Evolutionary conservation across 495 filamentous ascomycete genomes (phyloP).

Genomic region (Trichodelitschia bisporula): DNA sequence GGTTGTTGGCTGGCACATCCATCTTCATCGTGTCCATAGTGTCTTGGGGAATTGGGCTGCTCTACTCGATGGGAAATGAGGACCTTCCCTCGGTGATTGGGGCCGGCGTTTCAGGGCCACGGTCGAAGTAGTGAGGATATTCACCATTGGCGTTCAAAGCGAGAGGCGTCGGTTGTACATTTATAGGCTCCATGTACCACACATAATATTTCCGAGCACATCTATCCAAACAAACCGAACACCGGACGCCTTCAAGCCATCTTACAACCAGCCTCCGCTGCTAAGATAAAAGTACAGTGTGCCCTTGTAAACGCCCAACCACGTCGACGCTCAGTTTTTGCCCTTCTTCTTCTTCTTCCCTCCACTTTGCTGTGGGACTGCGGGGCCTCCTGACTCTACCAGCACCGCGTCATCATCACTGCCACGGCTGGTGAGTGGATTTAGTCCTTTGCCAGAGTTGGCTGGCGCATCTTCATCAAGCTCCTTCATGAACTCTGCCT

Average conservation of each 20-base stretch:
- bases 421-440: conserved; percentile 9
- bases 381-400: conserved; percentile 45
- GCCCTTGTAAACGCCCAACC: too few relatives aligned
- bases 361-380: conserved; percentile 16
- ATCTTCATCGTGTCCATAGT: conserved; percentile 35
- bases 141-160: neutral
- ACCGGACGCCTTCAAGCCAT: too few relatives aligned
- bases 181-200: neutral
- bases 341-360: conserved; percentile 51
- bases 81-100: conserved; percentile 14
- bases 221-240: too few relatives aligned
- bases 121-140: conserved; percentile 6
- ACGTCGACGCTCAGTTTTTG: conserved; percentile 53
- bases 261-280: too few relatives aligned
- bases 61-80: conserved; percentile 49
- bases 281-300: too few relatives aligned
- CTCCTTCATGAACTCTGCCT: conserved; percentile 67
- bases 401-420: conserved; percentile 74
- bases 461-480: conserved; percentile 27
- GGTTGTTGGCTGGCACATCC: conserved; percentile 48
- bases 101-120: conserved; percentile 12
- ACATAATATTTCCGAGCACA: neutral
- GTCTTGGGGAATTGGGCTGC: conserved; percentile 41
- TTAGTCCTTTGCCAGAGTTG: conserved; percentile 3
- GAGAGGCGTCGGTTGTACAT: neutral